Conservation (phyloP, 768 basidiomycete genomes). For the Boletus rubropictus region DNA sequence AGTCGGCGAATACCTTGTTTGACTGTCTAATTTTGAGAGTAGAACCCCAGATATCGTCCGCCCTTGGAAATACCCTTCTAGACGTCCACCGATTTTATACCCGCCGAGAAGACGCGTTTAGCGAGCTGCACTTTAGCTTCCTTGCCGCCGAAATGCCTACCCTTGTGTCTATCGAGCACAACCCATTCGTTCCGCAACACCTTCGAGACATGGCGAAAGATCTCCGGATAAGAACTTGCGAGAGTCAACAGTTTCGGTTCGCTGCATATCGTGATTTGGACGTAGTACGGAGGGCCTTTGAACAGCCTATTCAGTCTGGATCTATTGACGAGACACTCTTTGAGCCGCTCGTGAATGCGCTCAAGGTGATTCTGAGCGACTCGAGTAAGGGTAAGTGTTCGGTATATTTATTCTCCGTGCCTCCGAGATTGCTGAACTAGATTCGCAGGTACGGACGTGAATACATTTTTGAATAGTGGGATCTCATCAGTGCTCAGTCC, state of each 20-base stretch:
- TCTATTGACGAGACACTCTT: slow-evolving; percentile 45
- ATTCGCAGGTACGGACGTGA: slow-evolving; percentile 36
- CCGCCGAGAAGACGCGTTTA: slow-evolving; percentile 61
- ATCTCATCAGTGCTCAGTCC: slow-evolving; percentile 68
- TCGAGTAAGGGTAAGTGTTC: slow-evolving; percentile 45
- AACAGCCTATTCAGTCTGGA: slow-evolving; percentile 50
- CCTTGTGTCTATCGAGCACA: slow-evolving; percentile 67
- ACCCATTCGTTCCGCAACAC: slow-evolving; percentile 43
- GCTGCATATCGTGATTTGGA: slow-evolving; percentile 74
- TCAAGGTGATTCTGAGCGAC: slow-evolving; percentile 63
- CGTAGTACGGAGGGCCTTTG: slow-evolving; percentile 63
- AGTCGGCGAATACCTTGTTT: slow-evolving; percentile 59
- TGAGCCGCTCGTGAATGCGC: slow-evolving; percentile 59
- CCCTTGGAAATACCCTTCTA: slow-evolving; percentile 46
- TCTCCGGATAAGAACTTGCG: slow-evolving; percentile 56
- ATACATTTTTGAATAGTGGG: slow-evolving; percentile 50
- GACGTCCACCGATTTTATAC: slow-evolving; percentile 68
- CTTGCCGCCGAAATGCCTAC: slow-evolving; percentile 62
- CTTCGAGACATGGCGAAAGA: slow-evolving; percentile 44
- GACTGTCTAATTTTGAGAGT: slow-evolving; percentile 52
- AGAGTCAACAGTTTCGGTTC: slow-evolving; percentile 62
- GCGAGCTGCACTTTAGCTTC: slow-evolving; percentile 56
- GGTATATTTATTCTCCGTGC: neutral
- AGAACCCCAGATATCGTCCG: slow-evolving; percentile 36
- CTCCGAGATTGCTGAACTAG: neutral